phyloP scores from a whole-genome alignment of 2,329 filamentous ascomycete species.

The Colletotrichum tofieldiae region DNA sequence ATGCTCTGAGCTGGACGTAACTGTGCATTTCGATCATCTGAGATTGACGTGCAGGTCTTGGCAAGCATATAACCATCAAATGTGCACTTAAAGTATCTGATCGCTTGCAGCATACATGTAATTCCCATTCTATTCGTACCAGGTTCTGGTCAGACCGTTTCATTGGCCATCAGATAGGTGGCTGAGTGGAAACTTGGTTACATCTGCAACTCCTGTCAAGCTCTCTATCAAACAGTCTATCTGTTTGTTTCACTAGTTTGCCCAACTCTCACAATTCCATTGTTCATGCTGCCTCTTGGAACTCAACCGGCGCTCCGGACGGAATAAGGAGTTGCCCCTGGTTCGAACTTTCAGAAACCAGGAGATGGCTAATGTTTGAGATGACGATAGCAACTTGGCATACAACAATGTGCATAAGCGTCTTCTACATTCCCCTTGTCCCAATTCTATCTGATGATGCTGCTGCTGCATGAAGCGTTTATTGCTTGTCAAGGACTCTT shows the following conservation, averaged over 20 bases:
- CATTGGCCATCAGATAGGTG: constrained; percentile 25
- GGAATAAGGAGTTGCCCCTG: background rate
- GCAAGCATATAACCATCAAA: constrained; percentile 6
- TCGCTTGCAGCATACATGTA: background rate
- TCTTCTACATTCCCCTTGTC: background rate
- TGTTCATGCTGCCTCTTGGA: background rate
- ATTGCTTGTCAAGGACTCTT: background rate
- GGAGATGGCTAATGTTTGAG: background rate
- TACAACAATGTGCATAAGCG: background rate
- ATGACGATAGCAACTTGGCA: constrained; percentile 12
- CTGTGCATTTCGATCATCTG: background rate
- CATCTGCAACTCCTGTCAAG: background rate
- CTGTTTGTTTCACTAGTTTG: background rate
- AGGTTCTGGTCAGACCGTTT: constrained; percentile 12
- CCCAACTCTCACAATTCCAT: background rate
- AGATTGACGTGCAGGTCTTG: constrained; percentile 19
- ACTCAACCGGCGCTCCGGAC: constrained; percentile 32
- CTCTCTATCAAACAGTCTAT: background rate
- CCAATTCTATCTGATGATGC: background rate
- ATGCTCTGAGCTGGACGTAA: background rate
- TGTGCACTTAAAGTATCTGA: constrained; percentile 9
- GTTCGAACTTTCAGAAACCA: background rate
- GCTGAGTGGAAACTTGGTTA: constrained; percentile 21
- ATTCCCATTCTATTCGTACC: background rate
- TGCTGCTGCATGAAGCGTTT: background rate